Evolutionary conservation across 345 rosid genomes (phyloP).

Genomic region (Geranium rotundifolium): DNA sequence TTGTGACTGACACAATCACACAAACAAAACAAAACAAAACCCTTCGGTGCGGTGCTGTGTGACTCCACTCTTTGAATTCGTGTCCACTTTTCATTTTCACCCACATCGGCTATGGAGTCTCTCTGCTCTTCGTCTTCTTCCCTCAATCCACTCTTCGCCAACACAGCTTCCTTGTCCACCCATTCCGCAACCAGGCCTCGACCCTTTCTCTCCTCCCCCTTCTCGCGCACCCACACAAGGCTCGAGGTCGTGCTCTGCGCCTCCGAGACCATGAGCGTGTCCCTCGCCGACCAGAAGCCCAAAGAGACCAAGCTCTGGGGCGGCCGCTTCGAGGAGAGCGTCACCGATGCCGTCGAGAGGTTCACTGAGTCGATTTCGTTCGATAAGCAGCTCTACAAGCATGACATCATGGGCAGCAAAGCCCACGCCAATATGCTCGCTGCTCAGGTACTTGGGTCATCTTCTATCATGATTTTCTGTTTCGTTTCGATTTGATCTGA

Average conservation of each 20-base stretch:
- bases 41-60: too few relatives aligned
- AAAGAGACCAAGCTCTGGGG: constrained; percentile 94
- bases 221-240: not conserved
- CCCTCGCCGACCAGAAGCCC: not conserved
- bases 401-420: constrained; percentile 87
- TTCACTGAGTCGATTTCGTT: constrained; percentile 89
- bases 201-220: not conserved
- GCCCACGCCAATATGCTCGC: constrained; percentile 96
- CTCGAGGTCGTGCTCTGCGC: not conserved
- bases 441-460: constrained; percentile 39
- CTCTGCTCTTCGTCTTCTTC: not conserved
- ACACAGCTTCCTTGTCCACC: not conserved
- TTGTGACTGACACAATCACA: too few relatives aligned
- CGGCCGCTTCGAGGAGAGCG: constrained; percentile 88
- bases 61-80: too few relatives aligned
- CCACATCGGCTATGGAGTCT: not conserved
- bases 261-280: not conserved
- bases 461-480: not conserved
- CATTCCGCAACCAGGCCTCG: not conserved
- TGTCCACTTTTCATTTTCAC: not conserved
- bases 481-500: not conserved
- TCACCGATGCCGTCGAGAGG: constrained; percentile 71
- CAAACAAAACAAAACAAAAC: too few relatives aligned
- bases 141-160: not conserved
- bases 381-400: constrained; percentile 76